Conservation (phyloP, 352 stramenopile species). For the Phytophthora foliorum region DNA sequence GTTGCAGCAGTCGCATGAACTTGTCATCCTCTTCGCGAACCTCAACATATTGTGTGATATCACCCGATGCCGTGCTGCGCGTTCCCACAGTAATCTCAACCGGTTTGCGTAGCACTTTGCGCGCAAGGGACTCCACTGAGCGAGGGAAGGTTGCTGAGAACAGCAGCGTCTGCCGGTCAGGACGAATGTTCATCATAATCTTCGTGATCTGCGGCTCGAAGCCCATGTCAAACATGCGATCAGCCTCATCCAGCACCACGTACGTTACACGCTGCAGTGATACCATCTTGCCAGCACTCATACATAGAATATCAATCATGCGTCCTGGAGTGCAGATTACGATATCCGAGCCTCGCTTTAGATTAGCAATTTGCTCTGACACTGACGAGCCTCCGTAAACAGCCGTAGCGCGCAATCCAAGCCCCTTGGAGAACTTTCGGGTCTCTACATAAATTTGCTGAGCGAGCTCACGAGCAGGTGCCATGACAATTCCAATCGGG, state of each 20-base stretch:
- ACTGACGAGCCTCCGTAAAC: conserved; percentile 97
- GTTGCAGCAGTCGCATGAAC: conserved; percentile 98
- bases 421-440: conserved; percentile 94
- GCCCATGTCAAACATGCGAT: conserved; percentile 99
- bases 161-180: conserved; percentile 94
- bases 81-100: conserved; percentile 98
- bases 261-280: conserved; percentile 97
- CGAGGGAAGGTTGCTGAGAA: conserved; percentile 99
- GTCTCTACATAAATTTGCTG: conserved; percentile 98
- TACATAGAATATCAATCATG: conserved; percentile 99
- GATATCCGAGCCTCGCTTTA: conserved; percentile 98
- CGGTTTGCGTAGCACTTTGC: conserved; percentile 93
- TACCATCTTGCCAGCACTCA: conserved; percentile 98
- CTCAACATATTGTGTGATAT: conserved; percentile 99
- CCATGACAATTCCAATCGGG: conserved; percentile 98
- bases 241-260: conserved; percentile 99
- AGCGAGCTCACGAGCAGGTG: conserved; percentile 97
- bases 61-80: conserved; percentile 95
- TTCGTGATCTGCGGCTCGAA: conserved; percentile 99
- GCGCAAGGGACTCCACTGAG: conserved; percentile 90
- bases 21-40: conserved; percentile 99
- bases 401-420: conserved; percentile 93
- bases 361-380: conserved; percentile 98
- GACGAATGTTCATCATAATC: conserved; percentile 94
- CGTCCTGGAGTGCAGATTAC: conserved; percentile 98